phyloP scores from a whole-genome alignment of 2,329 filamentous ascomycete species.

The Fusarium sterilihyphosum region DNA sequence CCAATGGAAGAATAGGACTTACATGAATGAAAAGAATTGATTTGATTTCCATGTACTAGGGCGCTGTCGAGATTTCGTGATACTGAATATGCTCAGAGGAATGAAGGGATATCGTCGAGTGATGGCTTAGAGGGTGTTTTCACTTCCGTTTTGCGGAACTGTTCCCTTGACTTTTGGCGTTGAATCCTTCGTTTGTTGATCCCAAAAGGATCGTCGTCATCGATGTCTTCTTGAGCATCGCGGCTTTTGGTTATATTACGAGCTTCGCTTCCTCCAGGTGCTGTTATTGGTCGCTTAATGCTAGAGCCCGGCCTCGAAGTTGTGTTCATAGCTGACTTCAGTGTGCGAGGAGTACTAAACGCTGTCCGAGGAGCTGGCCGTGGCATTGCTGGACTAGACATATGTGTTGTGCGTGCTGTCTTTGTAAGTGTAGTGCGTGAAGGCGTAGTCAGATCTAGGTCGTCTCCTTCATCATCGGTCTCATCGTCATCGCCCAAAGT shows the following conservation, averaged over 20 bases:
- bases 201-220: slow-evolving; percentile 51
- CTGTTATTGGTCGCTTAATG: slow-evolving; percentile 7
- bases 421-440: slow-evolving; percentile 15
- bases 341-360: slow-evolving; percentile 20
- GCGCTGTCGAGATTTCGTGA: neutral
- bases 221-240: slow-evolving; percentile 30
- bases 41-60: slow-evolving; percentile 11
- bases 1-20: slow-evolving; percentile 49
- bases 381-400: slow-evolving; percentile 13
- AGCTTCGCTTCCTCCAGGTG: neutral
- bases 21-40: slow-evolving; percentile 40
- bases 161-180: slow-evolving; percentile 46
- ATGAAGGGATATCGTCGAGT: slow-evolving; percentile 51
- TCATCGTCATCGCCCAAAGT: slow-evolving; percentile 24
- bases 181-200: slow-evolving; percentile 45
- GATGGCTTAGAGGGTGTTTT: slow-evolving; percentile 20
- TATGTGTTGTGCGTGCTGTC: neutral
- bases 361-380: slow-evolving; percentile 21
- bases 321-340: slow-evolving; percentile 11
- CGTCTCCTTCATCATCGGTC: slow-evolving; percentile 26
- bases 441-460: slow-evolving; percentile 29
- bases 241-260: neutral
- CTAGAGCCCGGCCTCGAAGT: neutral
- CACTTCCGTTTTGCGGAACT: slow-evolving; percentile 36
- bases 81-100: slow-evolving; percentile 42